Evolutionary conservation across 805 yeast species (phyloP).

Genomic region (Wickerhamiella slavikovae): DNA sequence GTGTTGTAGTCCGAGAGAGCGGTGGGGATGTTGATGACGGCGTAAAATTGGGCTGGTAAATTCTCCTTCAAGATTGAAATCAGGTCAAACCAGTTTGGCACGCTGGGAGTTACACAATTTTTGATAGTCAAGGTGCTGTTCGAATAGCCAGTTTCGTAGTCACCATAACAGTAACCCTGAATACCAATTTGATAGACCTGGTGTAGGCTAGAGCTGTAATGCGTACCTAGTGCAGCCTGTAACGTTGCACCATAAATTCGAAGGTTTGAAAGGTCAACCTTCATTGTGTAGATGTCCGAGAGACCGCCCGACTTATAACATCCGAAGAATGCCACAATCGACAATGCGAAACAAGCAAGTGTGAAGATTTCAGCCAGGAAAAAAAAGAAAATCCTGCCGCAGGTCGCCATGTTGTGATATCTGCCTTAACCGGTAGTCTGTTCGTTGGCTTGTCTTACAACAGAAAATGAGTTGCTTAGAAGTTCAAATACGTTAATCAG

Average conservation of each 20-base stretch:
- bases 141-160: constrained; percentile 7
- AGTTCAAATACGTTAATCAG: too few relatives aligned
- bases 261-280: constrained; percentile 24
- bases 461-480: too few relatives aligned
- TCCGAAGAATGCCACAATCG: constrained; percentile 37
- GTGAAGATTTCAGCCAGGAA: too few relatives aligned
- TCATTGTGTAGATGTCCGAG: constrained; percentile 28
- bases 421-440: too few relatives aligned
- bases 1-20: constrained; percentile 26
- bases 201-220: constrained; percentile 23
- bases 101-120: constrained; percentile 33
- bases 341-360: too few relatives aligned
- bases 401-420: too few relatives aligned
- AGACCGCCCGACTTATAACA: constrained; percentile 25
- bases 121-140: constrained; percentile 18
- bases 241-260: constrained; percentile 1
- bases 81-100: constrained; percentile 39
- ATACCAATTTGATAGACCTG: constrained; percentile 34
- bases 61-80: constrained; percentile 14
- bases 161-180: constrained; percentile 45
- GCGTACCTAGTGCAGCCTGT: too few relatives aligned
- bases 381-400: too few relatives aligned
- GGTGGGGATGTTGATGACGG: constrained; percentile 36
- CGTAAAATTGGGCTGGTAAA: constrained; percentile 10
- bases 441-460: too few relatives aligned